Evolutionary conservation across 306 rosid species (phyloP), one percentile per base, ranked within the genome.

Genomic region (Pyrus communis): DNA sequence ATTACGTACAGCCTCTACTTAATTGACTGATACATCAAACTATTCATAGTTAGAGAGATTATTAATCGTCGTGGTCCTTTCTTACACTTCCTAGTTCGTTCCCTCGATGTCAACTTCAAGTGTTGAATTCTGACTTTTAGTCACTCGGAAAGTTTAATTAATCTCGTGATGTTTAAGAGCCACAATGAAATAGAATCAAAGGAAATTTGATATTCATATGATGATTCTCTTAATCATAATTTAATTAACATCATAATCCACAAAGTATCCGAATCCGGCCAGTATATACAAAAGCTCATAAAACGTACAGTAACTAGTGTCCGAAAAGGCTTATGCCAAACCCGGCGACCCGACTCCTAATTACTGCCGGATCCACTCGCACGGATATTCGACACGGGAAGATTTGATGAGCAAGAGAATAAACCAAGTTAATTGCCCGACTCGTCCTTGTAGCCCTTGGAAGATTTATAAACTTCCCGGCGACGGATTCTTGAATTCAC

Each of bases 301-400:
- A 13, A 10, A 55, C 23, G 31, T 72, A 70, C 43, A 14, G 11
- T 19, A 11, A 9, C 30, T 1, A 38, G 4, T 8, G 54, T 72
- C 54, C 67, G 59, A 22, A 72, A 72, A 33, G n/a, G 13, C 7
- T 73, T 2, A 3, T 60, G 69, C n/a, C 58, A 40, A 27, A 60
- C 31, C 55, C 54, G 80, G 80, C 58, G 73, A 35, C 49, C 71
- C 51, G 54, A 60, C 57, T 4, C 7, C 9, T 73, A 69, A 67
- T 67, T 54, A 35, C 30, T 54, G 33, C 21, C 75, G 80, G 74
- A 68, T 55, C 10, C 64, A 31, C n/a, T 35, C 71, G 71, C 33
- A 1, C 79, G 66, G 63, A 77, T 67, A 55, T 54, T 68, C 17
- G 30, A 23, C 59, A 74, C 70, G 18, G 42, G 25, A 69, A 35